Percentiles rank a stretch among this genome's conserved stretches.
Conservation (phyloP, 306 rosid genomes). For the Ormosia semicastrata region DNA sequence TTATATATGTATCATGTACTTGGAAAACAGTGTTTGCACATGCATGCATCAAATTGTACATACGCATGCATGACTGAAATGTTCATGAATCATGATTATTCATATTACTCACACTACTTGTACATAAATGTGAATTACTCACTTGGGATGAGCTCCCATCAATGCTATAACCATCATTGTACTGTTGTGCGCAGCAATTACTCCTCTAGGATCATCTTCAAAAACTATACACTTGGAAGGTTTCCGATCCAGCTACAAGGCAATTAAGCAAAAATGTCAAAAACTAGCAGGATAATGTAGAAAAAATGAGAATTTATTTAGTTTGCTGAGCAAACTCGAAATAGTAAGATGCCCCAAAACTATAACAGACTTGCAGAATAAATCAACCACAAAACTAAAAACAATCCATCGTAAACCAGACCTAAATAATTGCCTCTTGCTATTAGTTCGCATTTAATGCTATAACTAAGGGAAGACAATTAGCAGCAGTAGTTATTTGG, state of each 20-base stretch:
- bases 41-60: not conserved
- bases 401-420: not conserved
- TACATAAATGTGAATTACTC: constrained; percentile 36
- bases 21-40: not conserved
- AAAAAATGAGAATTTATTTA: not conserved
- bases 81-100: not conserved
- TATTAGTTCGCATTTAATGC: not conserved
- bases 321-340: not conserved
- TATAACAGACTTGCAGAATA: not conserved
- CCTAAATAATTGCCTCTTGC: not conserved
- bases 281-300: constrained; percentile 3
- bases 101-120: constrained; percentile 44
- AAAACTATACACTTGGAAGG: constrained; percentile 96
- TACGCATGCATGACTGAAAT: not conserved
- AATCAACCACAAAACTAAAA: not conserved
- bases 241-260: constrained; percentile 82
- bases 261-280: constrained; percentile 26
- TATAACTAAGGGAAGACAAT: not conserved
- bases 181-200: constrained; percentile 96
- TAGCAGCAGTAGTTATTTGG: not conserved
- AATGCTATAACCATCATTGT: constrained; percentile 97
- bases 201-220: constrained; percentile 96
- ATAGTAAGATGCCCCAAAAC: not conserved
- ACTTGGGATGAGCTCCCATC: constrained; percentile 91
- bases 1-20: not conserved